A percentile compares a stretch with the other conserved stretches of the same genome.
Evolutionary conservation across 1,284 basidiomycete genomes (phyloP).

Genomic region (Microbotryum violaceum): DNA sequence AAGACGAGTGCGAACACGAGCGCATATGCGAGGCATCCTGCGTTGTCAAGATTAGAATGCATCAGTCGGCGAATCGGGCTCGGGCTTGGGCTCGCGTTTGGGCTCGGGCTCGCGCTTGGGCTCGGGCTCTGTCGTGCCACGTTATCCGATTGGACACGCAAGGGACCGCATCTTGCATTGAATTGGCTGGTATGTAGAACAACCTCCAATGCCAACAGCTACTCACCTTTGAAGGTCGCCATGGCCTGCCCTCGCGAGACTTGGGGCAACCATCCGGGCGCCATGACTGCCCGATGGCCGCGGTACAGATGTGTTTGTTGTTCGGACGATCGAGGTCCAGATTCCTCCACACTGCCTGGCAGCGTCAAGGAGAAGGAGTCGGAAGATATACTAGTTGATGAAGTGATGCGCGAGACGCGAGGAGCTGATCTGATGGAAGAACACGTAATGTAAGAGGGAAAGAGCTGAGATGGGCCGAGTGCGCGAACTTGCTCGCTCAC

Average conservation of each 20-base stretch:
- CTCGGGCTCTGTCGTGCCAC: background rate
- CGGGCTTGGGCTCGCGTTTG: background rate
- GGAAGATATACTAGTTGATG: too few relatives aligned
- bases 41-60: background rate
- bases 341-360: too few relatives aligned
- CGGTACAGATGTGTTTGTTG: too few relatives aligned
- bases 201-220: background rate
- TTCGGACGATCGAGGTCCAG: too few relatives aligned
- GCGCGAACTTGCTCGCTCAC: too few relatives aligned
- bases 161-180: background rate
- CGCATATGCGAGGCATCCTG: conserved; percentile 5
- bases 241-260: conserved; percentile 3
- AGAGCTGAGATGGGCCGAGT: too few relatives aligned
- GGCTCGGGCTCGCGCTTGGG: background rate
- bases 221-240: conserved; percentile 5
- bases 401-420: too few relatives aligned
- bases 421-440: too few relatives aligned
- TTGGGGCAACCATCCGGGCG: background rate
- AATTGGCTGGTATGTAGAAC: too few relatives aligned
- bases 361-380: too few relatives aligned
- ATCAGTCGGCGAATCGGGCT: background rate
- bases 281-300: too few relatives aligned
- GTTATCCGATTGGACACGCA: background rate
- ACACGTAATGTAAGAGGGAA: too few relatives aligned
- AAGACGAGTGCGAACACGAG: conserved; percentile 37